These are phyloP conservation scores for Monoraphidium neglectum DNA, from an alignment of 139 green algal species.

Conservation along the genomic window DNA sequence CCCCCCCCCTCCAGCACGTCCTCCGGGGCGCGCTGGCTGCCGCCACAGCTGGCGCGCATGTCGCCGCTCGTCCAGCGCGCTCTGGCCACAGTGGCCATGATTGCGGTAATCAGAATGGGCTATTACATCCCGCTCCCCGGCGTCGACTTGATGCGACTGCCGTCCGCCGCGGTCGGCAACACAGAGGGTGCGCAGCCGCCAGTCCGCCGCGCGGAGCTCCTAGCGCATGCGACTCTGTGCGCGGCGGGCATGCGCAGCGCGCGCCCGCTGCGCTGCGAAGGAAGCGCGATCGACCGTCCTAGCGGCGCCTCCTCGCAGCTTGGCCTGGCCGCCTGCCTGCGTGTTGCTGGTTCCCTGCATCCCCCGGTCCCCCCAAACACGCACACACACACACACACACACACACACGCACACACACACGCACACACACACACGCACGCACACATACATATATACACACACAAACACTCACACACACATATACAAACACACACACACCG, in stretches of 20 bases:
- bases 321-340: too few relatives aligned
- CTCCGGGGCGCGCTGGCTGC: constrained; percentile 9
- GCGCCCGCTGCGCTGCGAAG: too few relatives aligned
- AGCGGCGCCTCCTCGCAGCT: too few relatives aligned
- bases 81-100: constrained; percentile 45
- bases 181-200: constrained; percentile 39
- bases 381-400: too few relatives aligned
- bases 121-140: constrained; percentile 60
- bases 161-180: not conserved
- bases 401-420: too few relatives aligned
- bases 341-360: too few relatives aligned
- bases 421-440: too few relatives aligned
- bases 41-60: constrained; percentile 8
- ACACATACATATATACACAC: too few relatives aligned
- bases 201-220: not conserved
- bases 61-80: constrained; percentile 38
- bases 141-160: constrained; percentile 41
- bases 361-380: too few relatives aligned
- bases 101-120: constrained; percentile 50
- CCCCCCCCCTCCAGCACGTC: too few relatives aligned
- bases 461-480: not conserved
- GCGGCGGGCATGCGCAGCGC: too few relatives aligned
- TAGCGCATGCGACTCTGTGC: not conserved
- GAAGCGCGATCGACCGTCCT: too few relatives aligned
- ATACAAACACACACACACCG: not conserved